Evolutionary conservation across 352 stramenopile species (phyloP), one percentile per base, ranked within the genome.

Genomic region (Globisporangium echinulatum): DNA sequence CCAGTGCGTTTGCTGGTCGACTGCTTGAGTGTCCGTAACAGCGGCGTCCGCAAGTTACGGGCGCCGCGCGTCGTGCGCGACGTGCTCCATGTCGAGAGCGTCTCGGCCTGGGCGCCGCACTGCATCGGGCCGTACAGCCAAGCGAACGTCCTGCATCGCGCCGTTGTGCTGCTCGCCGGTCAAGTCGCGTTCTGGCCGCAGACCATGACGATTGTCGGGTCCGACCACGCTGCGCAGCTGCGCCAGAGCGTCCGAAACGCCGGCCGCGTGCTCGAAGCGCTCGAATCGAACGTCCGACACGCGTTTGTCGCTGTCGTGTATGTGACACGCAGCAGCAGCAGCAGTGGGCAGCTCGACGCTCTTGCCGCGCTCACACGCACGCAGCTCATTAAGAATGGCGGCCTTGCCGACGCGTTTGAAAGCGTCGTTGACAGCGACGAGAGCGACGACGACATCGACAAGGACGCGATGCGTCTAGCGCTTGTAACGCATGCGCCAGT

Each of bases 101-200:
- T 98, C 52, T 98, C 92, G 4, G 68, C 85, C 19, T 99, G 97
- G 97, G 97, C 97, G 5, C 97, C 97, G 0, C 92, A 98, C 43
- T 99, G 97, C 78, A 98, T 99, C 62, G 97, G 97, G 2, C 97
- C 97, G 3, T 99, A 99, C 77, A 98, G 92, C 63, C 97, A 99
- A 81, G 92, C 94, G 33, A 99, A 99, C 74, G 85, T 92, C 14
- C 64, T 99, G 6, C 77, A 94, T 59, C 81, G 80, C 43, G 81
- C 81, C 5, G 66, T 99, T n/a, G 89, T 98, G 38, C 83, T 98
- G 46, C 54, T 98, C 13, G 96, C 97, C 0, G 97, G 97, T n/a
- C 96, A 99, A 77, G 98, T 99, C 70, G 89, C 93, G 38, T 84
- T 99, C 56, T 68, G 92, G 52, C 96, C 97, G 13, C 74, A 87